Percentiles rank a stretch among this genome's conserved stretches.
phyloP scores from a whole-genome alignment of 345 rosid genomes.

The Aquilaria malaccensis region DNA sequence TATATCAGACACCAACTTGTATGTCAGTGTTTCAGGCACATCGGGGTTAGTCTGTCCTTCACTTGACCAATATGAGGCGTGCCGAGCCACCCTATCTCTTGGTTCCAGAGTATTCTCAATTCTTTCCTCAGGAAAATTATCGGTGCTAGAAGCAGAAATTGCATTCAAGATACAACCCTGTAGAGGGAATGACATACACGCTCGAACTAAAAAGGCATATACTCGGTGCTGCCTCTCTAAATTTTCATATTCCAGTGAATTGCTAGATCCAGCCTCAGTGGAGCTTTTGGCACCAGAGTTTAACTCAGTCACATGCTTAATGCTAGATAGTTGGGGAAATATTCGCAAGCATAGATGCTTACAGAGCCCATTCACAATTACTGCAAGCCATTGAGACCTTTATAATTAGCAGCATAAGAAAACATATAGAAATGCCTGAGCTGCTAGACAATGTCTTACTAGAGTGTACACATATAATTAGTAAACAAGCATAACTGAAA shows the following conservation, averaged over 20 bases:
- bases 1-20: conserved; percentile 54
- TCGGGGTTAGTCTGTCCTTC: conserved; percentile 53
- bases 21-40: conserved; percentile 84
- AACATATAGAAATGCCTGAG: neutral
- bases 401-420: neutral
- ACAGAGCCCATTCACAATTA: conserved; percentile 45
- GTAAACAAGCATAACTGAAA: neutral
- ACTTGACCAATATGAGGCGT: conserved; percentile 94
- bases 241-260: conserved; percentile 32
- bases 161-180: conserved; percentile 49
- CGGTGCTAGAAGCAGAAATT: conserved; percentile 85
- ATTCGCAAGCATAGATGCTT: conserved; percentile 59
- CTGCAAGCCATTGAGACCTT: conserved; percentile 30
- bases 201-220: conserved; percentile 51
- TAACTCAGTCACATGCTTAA: conserved; percentile 41
- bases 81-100: conserved; percentile 33
- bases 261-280: conserved; percentile 47
- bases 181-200: conserved; percentile 30
- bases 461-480: too few species aligned
- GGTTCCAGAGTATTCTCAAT: conserved; percentile 61
- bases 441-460: too few species aligned
- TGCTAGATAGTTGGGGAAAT: conserved; percentile 50
- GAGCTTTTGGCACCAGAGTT: conserved; percentile 8
- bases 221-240: conserved; percentile 65
- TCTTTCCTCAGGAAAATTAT: conserved; percentile 76